Conservation (phyloP, 2,329 filamentous ascomycete species). For the Aspergillus caelatus region DNA sequence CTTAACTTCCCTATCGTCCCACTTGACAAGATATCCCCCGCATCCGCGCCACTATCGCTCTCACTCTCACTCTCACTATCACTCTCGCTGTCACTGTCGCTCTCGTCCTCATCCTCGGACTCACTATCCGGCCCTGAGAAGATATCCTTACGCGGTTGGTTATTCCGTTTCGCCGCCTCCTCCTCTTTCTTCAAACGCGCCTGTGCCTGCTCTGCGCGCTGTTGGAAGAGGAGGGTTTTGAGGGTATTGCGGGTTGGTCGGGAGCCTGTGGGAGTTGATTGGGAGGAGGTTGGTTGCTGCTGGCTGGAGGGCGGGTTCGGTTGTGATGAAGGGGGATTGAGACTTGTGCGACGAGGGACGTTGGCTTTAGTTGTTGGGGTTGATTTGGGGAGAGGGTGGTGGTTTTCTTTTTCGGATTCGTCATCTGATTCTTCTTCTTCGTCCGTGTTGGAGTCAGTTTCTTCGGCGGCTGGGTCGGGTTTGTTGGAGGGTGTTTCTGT, state of each 20-base stretch:
- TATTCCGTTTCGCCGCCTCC: not conserved
- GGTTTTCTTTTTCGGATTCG: not conserved
- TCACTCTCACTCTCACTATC: slow-evolving; percentile 16
- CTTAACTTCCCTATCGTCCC: slow-evolving; percentile 22
- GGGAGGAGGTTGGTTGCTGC: slow-evolving; percentile 7
- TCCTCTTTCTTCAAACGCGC: slow-evolving; percentile 2
- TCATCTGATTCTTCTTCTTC: not conserved
- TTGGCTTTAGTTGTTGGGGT: not conserved
- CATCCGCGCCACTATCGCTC: slow-evolving; percentile 17
- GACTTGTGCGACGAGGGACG: not conserved
- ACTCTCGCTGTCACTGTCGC: not conserved
- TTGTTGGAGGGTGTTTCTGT: not conserved
- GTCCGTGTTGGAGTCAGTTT: not conserved
- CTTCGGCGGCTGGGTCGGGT: not conserved
- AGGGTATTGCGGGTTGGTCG: not conserved
- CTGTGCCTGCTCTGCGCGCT: slow-evolving; percentile 10
- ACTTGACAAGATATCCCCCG: slow-evolving; percentile 28
- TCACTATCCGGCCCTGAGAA: slow-evolving; percentile 20
- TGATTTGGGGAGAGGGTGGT: not conserved
- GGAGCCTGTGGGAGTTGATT: not conserved
- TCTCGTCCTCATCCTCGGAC: slow-evolving; percentile 16
- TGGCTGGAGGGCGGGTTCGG: not conserved
- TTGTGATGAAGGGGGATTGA: not conserved
- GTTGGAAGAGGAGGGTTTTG: not conserved
- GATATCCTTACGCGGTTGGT: slow-evolving; percentile 2